Evolutionary conservation across 2,329 filamentous ascomycete species (phyloP), one percentile per base, ranked within the genome.

Genomic region (Lachnellula willkommii): DNA sequence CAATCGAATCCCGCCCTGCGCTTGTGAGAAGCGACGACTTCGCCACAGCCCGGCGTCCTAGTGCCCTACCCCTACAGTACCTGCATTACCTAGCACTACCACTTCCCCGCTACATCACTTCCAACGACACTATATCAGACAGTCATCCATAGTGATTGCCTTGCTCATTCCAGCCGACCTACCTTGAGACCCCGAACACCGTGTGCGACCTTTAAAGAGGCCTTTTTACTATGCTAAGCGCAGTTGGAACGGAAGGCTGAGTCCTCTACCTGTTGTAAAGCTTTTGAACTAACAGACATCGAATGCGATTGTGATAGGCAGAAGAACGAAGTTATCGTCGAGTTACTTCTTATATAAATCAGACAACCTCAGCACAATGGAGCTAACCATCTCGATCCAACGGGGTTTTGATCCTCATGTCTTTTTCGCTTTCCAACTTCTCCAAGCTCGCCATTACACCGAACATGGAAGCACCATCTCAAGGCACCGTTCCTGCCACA

Each of bases 381-480:
- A 17, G 54, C 54, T 36, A 2, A 24, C 28, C 47, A 37, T 57
- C 39, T 48, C 53, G 52, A 54, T 24, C 32, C 45, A 60, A 36
- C 53, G 47, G 39, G 43, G 35, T 50, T 32, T 42, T 50, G 51
- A 61, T 56, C 57, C 61, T 60, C 60, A 69, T 69, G 67, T 68
- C 66, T 62, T 14, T 2, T 22, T 55, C 61, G 40, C 65, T 62
- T 50, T 59, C 63, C 14, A 60, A 60, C 56, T 69, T 68, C 56
- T 61, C 60, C 59, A 65, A 67, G 58, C 66, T 68, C 50, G 63
- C 65, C 11, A 60, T 69, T 46, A 52, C 59, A 12, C 56, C 59
- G 55, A 62, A 47, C 45, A 69, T 69, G 67, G 59, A 68, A 32
- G 24, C 12, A 46, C 51, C 62, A 35, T 56, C 63, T 52, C 57